Base-by-base conservation (phyloP, 345 rosid species). In the Gynandropsis gynandra region DNA sequence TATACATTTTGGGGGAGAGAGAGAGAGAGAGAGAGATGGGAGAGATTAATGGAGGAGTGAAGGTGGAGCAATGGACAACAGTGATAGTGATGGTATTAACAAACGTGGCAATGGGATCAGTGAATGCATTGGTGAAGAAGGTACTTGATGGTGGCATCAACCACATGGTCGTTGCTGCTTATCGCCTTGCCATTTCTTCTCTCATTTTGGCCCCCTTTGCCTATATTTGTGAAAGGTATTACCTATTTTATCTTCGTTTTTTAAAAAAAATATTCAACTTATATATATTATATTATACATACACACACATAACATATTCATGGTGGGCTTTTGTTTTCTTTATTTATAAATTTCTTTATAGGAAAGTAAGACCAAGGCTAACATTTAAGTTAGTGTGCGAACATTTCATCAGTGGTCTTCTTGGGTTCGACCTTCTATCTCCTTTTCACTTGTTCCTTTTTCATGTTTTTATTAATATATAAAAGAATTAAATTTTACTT, bases 321-420 rank as follows among this genome's bases (percentile, higher is more conserved):
- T 24, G 29, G 29, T 24, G 29, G 29, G 29, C 5, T 2, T 24
- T 24, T 31, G 44, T 53, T 10, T 29, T 37, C 0, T 50, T 62
- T 52, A 2, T 10, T 36, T 18, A 47, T 32, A 14, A 54, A 62
- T 65, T n/a, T n/a, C n/a, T 38, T 64, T 74, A 69, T 72, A 88
- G 97, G 66, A 69, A 62, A 59, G 72, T 62, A 51, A 72, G 82
- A 69, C 72, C 80, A 18, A 74, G 56, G 72, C 66, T 82, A 51
- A 82, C 84, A 5, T 37, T 72, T 43, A 57, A 63, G 29, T 63
- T 80, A 48, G 46, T 71, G 49, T 64, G 70, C 60, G 77, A 65
- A 43, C 74, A 76, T 34, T 88, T 88, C 71, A 33, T 85, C 63
- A 80, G 82, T 56, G 84, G 81, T 20, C 62, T 85, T 18, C 66